phyloP scores from a whole-genome alignment of 75 land plant genomes.

The Selaginella moellendorffii region DNA sequence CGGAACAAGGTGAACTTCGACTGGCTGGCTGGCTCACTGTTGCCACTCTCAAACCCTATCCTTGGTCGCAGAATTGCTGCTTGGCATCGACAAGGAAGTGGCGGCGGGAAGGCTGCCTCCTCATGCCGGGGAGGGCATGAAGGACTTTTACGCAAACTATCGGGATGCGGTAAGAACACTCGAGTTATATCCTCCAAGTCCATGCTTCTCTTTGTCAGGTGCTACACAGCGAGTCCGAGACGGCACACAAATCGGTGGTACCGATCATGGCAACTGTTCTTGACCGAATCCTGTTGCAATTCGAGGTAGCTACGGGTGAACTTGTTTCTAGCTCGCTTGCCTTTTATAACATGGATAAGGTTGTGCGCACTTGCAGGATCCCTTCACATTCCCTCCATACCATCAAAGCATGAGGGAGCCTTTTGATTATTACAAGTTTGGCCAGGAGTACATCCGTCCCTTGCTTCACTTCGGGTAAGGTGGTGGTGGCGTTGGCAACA shows the following conservation, averaged over 20 bases:
- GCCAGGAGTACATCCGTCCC: constrained; percentile 90
- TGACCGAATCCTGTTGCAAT: constrained; percentile 73
- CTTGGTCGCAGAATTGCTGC: constrained; percentile 38
- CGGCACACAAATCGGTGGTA: constrained; percentile 42
- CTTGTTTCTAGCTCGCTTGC: constrained; percentile 4
- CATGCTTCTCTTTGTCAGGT: constrained; percentile 29
- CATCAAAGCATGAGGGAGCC: constrained; percentile 76
- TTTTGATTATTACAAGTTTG: constrained; percentile 93
- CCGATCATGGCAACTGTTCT: constrained; percentile 61
- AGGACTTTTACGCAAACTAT: constrained; percentile 72
- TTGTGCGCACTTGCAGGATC: constrained; percentile 39
- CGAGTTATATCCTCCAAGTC: neutral
- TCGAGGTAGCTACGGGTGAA: constrained; percentile 37
- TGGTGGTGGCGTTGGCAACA: no score
- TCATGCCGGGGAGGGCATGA: constrained; percentile 50
- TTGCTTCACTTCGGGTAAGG: constrained; percentile 64
- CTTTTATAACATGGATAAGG: neutral
- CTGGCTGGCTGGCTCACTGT: no score
- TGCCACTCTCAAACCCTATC: neutral
- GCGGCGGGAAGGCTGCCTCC: constrained; percentile 53
- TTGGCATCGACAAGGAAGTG: constrained; percentile 39
- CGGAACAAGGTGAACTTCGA: neutral
- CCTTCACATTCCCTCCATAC: constrained; percentile 57
- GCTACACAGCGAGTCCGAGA: constrained; percentile 43
- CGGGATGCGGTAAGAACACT: constrained; percentile 53